phyloP scores from a whole-genome alignment of 192 early-diverging fungal genomes.

The Coemansia sp. region DNA sequence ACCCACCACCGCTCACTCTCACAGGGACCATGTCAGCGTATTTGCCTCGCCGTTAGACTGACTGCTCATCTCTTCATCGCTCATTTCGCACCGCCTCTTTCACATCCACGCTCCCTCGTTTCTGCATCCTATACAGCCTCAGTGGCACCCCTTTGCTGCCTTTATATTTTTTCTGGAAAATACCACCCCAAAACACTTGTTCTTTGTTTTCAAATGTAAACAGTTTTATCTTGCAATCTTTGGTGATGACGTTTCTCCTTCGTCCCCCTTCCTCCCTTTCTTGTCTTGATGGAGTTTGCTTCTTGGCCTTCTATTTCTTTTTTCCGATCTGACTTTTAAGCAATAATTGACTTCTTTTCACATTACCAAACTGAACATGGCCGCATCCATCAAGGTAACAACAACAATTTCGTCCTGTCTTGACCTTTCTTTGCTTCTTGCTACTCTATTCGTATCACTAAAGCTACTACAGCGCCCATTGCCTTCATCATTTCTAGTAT shows the following conservation, averaged over 20 bases:
- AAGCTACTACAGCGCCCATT: too few relatives aligned
- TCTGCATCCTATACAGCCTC: background rate
- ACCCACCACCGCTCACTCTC: constrained; percentile 33
- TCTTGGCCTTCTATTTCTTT: background rate
- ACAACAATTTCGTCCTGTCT: too few relatives aligned
- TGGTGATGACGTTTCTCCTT: background rate
- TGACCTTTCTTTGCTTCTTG: too few relatives aligned
- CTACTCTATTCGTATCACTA: too few relatives aligned
- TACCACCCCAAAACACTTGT: background rate
- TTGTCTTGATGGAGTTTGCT: background rate
- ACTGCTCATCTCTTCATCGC: background rate
- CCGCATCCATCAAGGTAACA: background rate
- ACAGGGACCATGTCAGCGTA: constrained; percentile 28
- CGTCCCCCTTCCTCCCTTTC: background rate
- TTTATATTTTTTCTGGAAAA: background rate
- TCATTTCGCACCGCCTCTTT: constrained; percentile 5
- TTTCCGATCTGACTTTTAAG: too few relatives aligned
- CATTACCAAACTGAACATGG: background rate
- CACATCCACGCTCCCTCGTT: background rate
- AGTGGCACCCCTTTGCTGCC: background rate
- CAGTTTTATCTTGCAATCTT: background rate
- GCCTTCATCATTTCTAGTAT: constrained; percentile 13
- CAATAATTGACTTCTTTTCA: too few relatives aligned
- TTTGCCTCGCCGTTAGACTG: constrained; percentile 32
- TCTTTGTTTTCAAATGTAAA: background rate